These are phyloP conservation scores for Cryptosporidium felis DNA, from an alignment of 169 alveolate genomes.

Conservation along the genomic window DNA sequence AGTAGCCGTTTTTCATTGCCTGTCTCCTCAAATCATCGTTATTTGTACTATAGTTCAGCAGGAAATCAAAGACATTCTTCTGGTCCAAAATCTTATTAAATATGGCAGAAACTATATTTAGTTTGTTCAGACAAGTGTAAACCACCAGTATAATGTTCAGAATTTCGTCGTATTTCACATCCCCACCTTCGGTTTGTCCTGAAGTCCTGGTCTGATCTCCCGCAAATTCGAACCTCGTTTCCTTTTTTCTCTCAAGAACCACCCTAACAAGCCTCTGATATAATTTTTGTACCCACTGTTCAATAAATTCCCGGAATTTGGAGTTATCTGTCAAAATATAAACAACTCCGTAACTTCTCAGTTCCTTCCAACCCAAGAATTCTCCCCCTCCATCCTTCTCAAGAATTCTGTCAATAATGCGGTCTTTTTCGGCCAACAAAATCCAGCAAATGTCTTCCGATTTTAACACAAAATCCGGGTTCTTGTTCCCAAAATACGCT, in stretches of 20 bases:
- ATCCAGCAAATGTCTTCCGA: slow-evolving; percentile 71
- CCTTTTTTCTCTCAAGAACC: slow-evolving; percentile 25
- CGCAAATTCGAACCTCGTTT: background rate
- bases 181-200: background rate
- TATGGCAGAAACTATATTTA: slow-evolving; percentile 70
- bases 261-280: slow-evolving; percentile 9
- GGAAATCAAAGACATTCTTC: slow-evolving; percentile 54
- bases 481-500: background rate
- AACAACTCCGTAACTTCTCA: slow-evolving; percentile 8
- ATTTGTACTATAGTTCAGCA: slow-evolving; percentile 7
- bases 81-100: slow-evolving; percentile 41
- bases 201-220: background rate
- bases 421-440: slow-evolving; percentile 17
- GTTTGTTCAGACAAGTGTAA: slow-evolving; percentile 29
- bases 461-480: background rate
- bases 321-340: background rate
- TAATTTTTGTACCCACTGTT: slow-evolving; percentile 32
- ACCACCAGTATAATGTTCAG: slow-evolving; percentile 8
- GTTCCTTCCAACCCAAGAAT: slow-evolving; percentile 19
- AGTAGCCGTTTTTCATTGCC: slow-evolving; percentile 61
- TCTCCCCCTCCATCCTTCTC: background rate
- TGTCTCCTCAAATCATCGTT: slow-evolving; percentile 31
- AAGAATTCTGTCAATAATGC: slow-evolving; percentile 16
- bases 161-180: background rate
- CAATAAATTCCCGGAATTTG: slow-evolving; percentile 38